These are phyloP conservation scores for Leccinum subrobustum DNA, from an alignment of 1,284 basidiomycete genomes.

Conservation along the genomic window DNA sequence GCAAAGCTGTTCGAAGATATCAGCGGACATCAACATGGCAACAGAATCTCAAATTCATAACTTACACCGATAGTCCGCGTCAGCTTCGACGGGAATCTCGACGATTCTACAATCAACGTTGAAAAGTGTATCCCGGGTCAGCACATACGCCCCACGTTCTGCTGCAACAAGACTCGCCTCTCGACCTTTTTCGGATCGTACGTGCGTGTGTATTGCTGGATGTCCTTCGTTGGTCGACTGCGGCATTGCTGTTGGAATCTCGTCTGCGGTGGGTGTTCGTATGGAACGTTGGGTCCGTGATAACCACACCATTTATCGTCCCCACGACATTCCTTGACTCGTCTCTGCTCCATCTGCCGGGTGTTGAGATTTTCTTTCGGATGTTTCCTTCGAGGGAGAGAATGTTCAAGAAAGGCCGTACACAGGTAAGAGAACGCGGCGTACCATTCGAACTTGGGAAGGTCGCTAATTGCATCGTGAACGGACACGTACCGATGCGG, in stretches of 20 bases:
- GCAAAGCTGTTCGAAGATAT: slow-evolving; percentile 15
- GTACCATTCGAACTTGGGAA: slow-evolving; percentile 70
- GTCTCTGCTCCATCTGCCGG: slow-evolving; percentile 16
- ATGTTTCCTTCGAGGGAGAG: slow-evolving; percentile 26
- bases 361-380: slow-evolving; percentile 9
- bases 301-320: slow-evolving; percentile 43
- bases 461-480: slow-evolving; percentile 66
- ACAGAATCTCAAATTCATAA: not conserved
- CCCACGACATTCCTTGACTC: slow-evolving; percentile 37
- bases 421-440: slow-evolving; percentile 8
- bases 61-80: slow-evolving; percentile 61
- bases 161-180: slow-evolving; percentile 28
- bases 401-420: not conserved
- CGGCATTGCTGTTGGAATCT: slow-evolving; percentile 50
- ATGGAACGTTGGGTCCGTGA: slow-evolving; percentile 30
- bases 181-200: slow-evolving; percentile 40
- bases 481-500: slow-evolving; percentile 56
- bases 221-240: slow-evolving; percentile 38
- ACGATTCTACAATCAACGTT: slow-evolving; percentile 40
- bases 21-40: not conserved
- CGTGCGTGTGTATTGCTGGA: slow-evolving; percentile 51
- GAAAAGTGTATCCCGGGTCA: not conserved
- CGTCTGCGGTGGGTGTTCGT: slow-evolving; percentile 48
- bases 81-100: slow-evolving; percentile 48
- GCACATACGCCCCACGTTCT: not conserved